A percentile compares a stretch with the other conserved stretches of the same genome.
Evolutionary conservation across 2,329 filamentous ascomycete species (phyloP).

Genomic region (Coniochaeta pulveracea): DNA sequence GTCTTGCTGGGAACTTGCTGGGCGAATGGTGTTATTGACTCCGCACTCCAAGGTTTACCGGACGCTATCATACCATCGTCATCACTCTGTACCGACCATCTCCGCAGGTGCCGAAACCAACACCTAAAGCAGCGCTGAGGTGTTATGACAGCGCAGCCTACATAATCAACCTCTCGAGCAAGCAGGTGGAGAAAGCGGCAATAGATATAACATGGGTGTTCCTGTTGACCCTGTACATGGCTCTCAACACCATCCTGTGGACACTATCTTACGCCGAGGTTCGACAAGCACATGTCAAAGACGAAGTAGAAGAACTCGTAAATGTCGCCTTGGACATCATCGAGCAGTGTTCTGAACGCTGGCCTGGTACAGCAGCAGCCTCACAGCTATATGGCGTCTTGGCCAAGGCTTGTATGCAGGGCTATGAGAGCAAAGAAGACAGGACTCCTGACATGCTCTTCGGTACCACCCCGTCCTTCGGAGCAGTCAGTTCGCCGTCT

Average conservation of each 20-base stretch:
- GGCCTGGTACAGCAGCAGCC: constrained; percentile 82
- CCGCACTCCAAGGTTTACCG: constrained; percentile 41
- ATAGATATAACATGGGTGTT: constrained; percentile 94
- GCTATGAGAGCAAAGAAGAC: constrained; percentile 58
- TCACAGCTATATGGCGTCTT: constrained; percentile 80
- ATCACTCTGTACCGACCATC: constrained; percentile 83
- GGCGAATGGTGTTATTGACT: too few relatives aligned
- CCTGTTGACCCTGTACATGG: constrained; percentile 79
- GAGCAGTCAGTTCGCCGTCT: constrained; percentile 36
- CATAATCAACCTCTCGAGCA: constrained; percentile 70
- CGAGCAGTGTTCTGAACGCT: constrained; percentile 69
- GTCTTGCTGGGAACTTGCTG: too few relatives aligned
- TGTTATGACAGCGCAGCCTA: constrained; percentile 76
- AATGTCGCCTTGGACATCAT: constrained; percentile 68
- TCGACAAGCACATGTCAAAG: constrained; percentile 56
- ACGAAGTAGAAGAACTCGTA: constrained; percentile 68
- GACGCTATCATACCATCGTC: constrained; percentile 75
- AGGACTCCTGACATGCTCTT: constrained; percentile 20
- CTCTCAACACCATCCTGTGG: constrained; percentile 87
- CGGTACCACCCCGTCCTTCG: constrained; percentile 35
- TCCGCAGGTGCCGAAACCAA: constrained; percentile 82
- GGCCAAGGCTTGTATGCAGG: constrained; percentile 74
- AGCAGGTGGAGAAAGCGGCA: constrained; percentile 64
- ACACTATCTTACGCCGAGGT: constrained; percentile 79
- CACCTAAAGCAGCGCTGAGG: constrained; percentile 61